Percentiles rank a stretch among this genome's conserved stretches.
phyloP scores from a whole-genome alignment of 2,329 filamentous ascomycete species.

The Alternaria tenuissima region DNA sequence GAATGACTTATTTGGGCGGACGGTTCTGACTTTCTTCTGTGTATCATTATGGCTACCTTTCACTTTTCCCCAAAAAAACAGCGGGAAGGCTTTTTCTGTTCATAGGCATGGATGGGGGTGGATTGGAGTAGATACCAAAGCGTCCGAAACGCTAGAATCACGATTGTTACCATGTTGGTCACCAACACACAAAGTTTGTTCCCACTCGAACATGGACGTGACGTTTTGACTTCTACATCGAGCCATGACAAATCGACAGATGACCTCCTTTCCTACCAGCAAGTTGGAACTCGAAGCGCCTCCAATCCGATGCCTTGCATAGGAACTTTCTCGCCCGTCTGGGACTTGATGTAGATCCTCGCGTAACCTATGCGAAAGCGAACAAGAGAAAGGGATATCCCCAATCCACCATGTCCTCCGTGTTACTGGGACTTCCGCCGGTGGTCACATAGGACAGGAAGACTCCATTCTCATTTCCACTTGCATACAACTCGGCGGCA shows the following conservation, averaged over 20 bases:
- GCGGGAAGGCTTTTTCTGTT: conserved; percentile 12
- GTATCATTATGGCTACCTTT: conserved; percentile 20
- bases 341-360: background rate
- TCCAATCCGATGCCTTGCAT: background rate
- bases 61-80: conserved; percentile 9
- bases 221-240: background rate
- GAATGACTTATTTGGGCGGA: conserved; percentile 26
- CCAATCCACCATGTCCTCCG: background rate
- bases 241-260: background rate
- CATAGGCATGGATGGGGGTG: conserved; percentile 8
- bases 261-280: background rate
- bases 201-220: background rate
- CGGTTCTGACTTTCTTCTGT: conserved; percentile 29
- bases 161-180: conserved; percentile 20
- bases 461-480: background rate
- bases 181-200: background rate
- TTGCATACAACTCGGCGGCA: background rate
- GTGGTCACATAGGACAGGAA: background rate
- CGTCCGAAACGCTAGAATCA: conserved; percentile 29
- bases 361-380: background rate
- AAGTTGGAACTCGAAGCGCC: background rate
- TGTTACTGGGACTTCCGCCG: background rate
- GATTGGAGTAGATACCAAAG: conserved; percentile 31
- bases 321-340: background rate
- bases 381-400: background rate